Conservation (phyloP, 2,329 filamentous ascomycete genomes). For the Fusarium sp. region DNA sequence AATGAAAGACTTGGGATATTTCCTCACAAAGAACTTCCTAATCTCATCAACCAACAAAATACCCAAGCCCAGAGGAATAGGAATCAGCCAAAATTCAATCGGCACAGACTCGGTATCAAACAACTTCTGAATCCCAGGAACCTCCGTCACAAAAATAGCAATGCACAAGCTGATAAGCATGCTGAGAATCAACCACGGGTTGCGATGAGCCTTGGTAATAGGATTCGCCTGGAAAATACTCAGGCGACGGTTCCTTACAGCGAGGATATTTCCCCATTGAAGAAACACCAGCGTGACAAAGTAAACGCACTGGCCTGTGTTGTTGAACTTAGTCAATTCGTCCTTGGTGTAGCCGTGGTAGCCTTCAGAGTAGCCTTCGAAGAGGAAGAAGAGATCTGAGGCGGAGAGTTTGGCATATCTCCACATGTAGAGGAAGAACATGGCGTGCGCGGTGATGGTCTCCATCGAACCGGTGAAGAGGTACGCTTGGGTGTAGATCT, state of each 20-base stretch:
- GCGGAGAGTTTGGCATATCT: conserved; percentile 61
- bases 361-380: conserved; percentile 60
- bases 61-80: conserved; percentile 62
- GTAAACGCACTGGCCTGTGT: conserved; percentile 63
- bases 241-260: conserved; percentile 63
- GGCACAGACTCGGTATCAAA: conserved; percentile 64
- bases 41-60: conserved; percentile 65
- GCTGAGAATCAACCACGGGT: conserved; percentile 61
- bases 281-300: conserved; percentile 66
- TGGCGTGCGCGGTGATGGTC: conserved; percentile 60
- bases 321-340: conserved; percentile 61
- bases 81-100: conserved; percentile 65
- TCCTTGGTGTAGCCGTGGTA: conserved; percentile 62
- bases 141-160: conserved; percentile 66
- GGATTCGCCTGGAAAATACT: conserved; percentile 65
- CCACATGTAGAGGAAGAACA: conserved; percentile 68
- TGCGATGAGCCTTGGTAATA: conserved; percentile 58
- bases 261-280: conserved; percentile 66
- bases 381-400: conserved; percentile 61
- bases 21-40: conserved; percentile 61
- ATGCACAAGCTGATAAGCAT: conserved; percentile 62
- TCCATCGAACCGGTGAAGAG: conserved; percentile 66
- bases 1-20: conserved; percentile 58
- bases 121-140: conserved; percentile 60
- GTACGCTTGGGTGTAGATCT: conserved; percentile 65